A percentile compares a stretch with the other conserved stretches of the same genome.
Conservation (phyloP, 2,329 filamentous ascomycete species). For the Metarhizium robertsii region DNA sequence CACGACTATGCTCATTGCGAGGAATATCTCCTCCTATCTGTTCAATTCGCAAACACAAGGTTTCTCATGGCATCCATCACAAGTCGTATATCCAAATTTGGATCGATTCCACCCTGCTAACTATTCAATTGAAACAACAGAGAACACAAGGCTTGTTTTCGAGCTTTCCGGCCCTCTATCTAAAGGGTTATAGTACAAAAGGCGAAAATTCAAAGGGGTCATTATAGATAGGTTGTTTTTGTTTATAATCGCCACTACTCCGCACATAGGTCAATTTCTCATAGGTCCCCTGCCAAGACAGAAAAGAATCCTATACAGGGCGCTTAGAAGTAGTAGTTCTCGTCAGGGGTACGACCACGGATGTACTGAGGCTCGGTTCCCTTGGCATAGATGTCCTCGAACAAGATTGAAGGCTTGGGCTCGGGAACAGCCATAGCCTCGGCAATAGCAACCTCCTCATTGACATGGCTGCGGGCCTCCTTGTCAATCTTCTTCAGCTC, state of each 20-base stretch:
- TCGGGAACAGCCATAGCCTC: slow-evolving; percentile 83
- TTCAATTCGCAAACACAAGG: too few relatives aligned
- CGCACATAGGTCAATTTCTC: background rate
- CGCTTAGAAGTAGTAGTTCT: slow-evolving; percentile 79
- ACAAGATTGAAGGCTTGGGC: slow-evolving; percentile 71
- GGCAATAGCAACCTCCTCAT: slow-evolving; percentile 80
- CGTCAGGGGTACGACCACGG: slow-evolving; percentile 78
- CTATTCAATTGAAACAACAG: background rate
- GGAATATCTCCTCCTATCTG: background rate
- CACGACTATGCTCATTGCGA: too few relatives aligned
- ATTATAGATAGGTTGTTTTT: slow-evolving; percentile 17
- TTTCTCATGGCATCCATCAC: too few relatives aligned
- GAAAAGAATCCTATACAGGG: background rate
- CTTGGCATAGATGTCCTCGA: slow-evolving; percentile 90
- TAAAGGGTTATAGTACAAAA: slow-evolving; percentile 15
- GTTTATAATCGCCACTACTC: background rate
- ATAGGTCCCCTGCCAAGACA: background rate
- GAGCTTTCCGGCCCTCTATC: slow-evolving; percentile 13
- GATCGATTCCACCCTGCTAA: too few relatives aligned
- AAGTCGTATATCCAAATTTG: too few relatives aligned
- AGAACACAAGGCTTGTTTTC: slow-evolving; percentile 12
- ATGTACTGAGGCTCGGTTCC: slow-evolving; percentile 84
- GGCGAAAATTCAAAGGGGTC: slow-evolving; percentile 19
- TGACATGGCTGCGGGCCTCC: slow-evolving; percentile 76
- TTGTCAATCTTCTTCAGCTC: slow-evolving; percentile 96